Evolutionary conservation across 805 yeast species (phyloP), one percentile per base, ranked within the genome.

Genomic region (Saturnispora ahearnii): DNA sequence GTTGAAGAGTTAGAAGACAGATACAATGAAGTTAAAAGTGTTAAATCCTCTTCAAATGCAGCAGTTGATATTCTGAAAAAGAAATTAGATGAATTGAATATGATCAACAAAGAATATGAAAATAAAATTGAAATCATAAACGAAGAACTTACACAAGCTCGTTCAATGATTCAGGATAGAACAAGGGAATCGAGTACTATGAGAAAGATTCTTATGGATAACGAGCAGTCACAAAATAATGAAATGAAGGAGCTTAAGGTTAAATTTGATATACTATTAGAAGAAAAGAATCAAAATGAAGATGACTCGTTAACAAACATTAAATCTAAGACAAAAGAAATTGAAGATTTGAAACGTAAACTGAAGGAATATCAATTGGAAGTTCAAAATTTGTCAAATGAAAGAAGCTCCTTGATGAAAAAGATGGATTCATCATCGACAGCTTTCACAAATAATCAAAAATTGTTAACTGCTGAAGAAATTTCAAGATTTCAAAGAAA

Each of bases 91-190:
- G 96, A 87, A 58, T 62, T 85, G 45, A 60, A 73, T 3, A 76
- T 84, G 74, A 78, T 85, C 48, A 66, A 81, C 37, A 76, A 77
- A 53, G 98, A 93, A 57, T 69, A 81, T 1, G 74, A 73, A 41
- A 72, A 72, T 48, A 74, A 78, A 54, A 71, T 78, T 22, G 89
- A 85, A 50, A 76, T 79, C 2, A 62, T 90, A 29, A 89, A 86
- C 56, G 96, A 88, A 50, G 96, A 90, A 60, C 67, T 91, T n/a
- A 70, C 76, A 10, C 97, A 90, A 51, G 71, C 86, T 4, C 76
- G 87, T 49, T 75, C 78, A 31, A 71, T 82, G 64, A 65, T 90
- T 2, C 93, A 83, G 59, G 96, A 89, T 59, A 77, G 95, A 53
- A 79, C 86, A 0, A 72, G 90, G 46, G 98, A 91, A 65, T 74